A percentile compares a stretch with the other conserved stretches of the same genome.
Conservation (phyloP, 768 basidiomycete species). For the Phlebiopsis gigantea region DNA sequence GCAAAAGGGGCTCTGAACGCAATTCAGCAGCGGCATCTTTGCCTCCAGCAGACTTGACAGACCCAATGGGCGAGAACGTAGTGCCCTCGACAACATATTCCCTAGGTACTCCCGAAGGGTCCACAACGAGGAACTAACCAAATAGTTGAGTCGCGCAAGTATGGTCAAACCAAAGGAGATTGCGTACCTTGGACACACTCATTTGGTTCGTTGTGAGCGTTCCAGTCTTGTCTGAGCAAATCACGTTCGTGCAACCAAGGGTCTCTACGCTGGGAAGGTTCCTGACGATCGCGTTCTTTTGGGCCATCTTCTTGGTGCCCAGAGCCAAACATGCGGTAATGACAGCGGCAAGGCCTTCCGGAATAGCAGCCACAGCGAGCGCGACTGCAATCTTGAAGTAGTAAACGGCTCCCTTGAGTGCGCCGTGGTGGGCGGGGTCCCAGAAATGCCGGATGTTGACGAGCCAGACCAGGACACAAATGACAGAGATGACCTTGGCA, state of each 20-base stretch:
- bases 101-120: conserved; percentile 42
- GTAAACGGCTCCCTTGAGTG: conserved; percentile 90
- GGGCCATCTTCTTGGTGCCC: conserved; percentile 98
- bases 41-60: conserved; percentile 61
- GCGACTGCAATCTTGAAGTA: conserved; percentile 99
- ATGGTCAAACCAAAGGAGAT: not conserved
- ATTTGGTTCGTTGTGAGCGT: conserved; percentile 96
- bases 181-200: conserved; percentile 77
- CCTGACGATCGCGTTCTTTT: conserved; percentile 96
- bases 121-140: conserved; percentile 71
- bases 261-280: conserved; percentile 97
- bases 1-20: conserved; percentile 65
- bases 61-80: conserved; percentile 84
- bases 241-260: conserved; percentile 95
- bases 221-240: conserved; percentile 98
- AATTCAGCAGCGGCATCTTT: conserved; percentile 54
- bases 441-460: conserved; percentile 95
- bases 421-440: conserved; percentile 91
- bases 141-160: not conserved
- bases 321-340: conserved; percentile 96
- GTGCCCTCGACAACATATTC: conserved; percentile 88
- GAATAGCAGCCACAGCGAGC: conserved; percentile 97
- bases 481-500: conserved; percentile 95
- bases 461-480: conserved; percentile 96
- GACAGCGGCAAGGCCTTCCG: conserved; percentile 96